Conservation (phyloP, 2,329 filamentous ascomycete genomes). For the Metarhizium guizhouense region DNA sequence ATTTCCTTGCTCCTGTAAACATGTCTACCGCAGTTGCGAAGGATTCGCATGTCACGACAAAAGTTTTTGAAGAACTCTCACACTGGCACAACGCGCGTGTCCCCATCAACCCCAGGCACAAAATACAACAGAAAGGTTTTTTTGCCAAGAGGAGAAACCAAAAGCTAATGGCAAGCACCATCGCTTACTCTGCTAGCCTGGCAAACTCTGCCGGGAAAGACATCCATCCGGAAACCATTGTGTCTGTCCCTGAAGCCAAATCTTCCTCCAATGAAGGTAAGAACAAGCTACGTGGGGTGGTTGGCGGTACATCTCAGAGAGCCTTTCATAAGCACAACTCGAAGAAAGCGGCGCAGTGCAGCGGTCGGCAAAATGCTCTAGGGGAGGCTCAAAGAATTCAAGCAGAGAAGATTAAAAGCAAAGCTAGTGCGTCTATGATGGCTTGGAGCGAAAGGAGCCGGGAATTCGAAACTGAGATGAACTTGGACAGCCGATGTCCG, state of each 20-base stretch:
- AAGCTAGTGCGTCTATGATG: neutral
- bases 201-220: conserved; percentile 54
- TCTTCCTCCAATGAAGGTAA: neutral
- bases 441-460: conserved; percentile 19
- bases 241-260: conserved; percentile 16
- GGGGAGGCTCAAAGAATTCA: conserved; percentile 24
- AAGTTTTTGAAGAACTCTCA: conserved; percentile 36
- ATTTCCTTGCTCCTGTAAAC: conserved; percentile 33
- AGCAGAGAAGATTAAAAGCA: conserved; percentile 19
- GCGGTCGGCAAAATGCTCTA: conserved; percentile 28
- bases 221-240: conserved; percentile 56
- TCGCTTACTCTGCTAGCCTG: conserved; percentile 60
- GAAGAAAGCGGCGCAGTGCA: conserved; percentile 7
- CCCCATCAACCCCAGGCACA: conserved; percentile 31
- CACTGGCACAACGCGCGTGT: conserved; percentile 57
- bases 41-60: conserved; percentile 14
- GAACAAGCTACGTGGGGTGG: neutral
- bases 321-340: conserved; percentile 9
- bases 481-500: conserved; percentile 33
- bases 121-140: conserved; percentile 11
- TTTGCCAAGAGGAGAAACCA: conserved; percentile 44
- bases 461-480: conserved; percentile 35
- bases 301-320: conserved; percentile 7
- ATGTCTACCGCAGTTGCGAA: conserved; percentile 22
- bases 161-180: conserved; percentile 57